phyloP scores from a whole-genome alignment of 148 eudicot genomes.

The Arbutus unedo region DNA sequence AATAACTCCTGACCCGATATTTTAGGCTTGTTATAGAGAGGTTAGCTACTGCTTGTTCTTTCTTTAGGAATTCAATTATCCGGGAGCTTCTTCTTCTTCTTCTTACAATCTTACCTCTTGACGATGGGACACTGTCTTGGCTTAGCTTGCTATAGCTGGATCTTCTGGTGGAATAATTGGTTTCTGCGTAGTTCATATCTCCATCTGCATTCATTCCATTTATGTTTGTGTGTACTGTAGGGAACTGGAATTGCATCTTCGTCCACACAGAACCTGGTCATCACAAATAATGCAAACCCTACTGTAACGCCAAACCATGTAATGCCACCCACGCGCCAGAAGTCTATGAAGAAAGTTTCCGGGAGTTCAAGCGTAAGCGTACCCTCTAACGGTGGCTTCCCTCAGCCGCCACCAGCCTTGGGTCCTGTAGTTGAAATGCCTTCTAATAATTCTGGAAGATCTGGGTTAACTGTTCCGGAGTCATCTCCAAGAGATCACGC shows the following conservation, averaged over 20 bases:
- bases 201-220: not conserved
- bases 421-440: slow-evolving; percentile 36
- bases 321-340: slow-evolving; percentile 47
- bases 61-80: not conserved
- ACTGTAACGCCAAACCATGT: slow-evolving; percentile 42
- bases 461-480: slow-evolving; percentile 41
- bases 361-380: slow-evolving; percentile 42
- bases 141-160: not conserved
- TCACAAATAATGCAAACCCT: slow-evolving; percentile 34
- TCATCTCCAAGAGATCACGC: slow-evolving; percentile 41
- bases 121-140: not conserved
- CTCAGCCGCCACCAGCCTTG: slow-evolving; percentile 35
- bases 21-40: not conserved
- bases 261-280: slow-evolving; percentile 36
- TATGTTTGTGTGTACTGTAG: slow-evolving; percentile 30
- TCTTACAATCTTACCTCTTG: not conserved
- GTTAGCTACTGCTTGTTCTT: not conserved
- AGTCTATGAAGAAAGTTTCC: slow-evolving; percentile 59
- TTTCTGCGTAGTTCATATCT: not conserved
- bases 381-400: slow-evolving; percentile 55
- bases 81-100: not conserved
- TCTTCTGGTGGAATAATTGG: not conserved
- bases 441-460: slow-evolving; percentile 35
- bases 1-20: not conserved
- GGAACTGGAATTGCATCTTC: slow-evolving; percentile 39